Evolutionary conservation across 768 basidiomycete species (phyloP).

Genomic region (Leccinum rimulosum): DNA sequence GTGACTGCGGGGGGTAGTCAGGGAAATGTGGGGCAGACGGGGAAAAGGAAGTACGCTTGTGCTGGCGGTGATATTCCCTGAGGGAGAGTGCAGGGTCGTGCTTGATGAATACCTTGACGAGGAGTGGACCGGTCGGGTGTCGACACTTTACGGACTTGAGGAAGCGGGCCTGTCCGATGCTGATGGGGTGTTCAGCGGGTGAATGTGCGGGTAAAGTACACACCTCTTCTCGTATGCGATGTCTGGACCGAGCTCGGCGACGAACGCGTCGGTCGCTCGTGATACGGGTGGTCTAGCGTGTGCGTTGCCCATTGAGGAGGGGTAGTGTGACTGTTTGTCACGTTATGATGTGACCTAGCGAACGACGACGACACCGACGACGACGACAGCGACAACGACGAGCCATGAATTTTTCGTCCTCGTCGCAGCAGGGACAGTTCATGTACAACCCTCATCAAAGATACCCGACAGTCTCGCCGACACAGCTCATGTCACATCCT

Average conservation of each 20-base stretch:
- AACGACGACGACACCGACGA: not conserved
- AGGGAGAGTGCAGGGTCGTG: constrained; percentile 84
- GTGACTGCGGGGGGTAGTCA: constrained; percentile 54
- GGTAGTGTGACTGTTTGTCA: constrained; percentile 28
- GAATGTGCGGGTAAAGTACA: constrained; percentile 10
- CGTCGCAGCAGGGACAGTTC: constrained; percentile 25
- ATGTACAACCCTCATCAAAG: constrained; percentile 5
- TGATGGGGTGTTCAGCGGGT: not conserved
- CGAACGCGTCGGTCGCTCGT: constrained; percentile 81
- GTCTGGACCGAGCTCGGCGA: constrained; percentile 84
- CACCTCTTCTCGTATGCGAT: constrained; percentile 92
- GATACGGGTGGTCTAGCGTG: constrained; percentile 54
- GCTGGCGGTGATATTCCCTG: constrained; percentile 64
- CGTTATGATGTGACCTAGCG: constrained; percentile 19
- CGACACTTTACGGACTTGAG: constrained; percentile 87
- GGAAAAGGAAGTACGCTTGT: constrained; percentile 63
- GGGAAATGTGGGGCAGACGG: fast-evolving
- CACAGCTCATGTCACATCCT: constrained; percentile 25
- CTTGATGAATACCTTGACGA: constrained; percentile 95
- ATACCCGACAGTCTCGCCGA: constrained; percentile 18
- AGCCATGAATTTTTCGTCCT: constrained; percentile 23
- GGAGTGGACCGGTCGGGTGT: constrained; percentile 77
- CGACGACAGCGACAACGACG: not conserved
- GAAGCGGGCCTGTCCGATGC: constrained; percentile 31
- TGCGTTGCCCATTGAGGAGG: constrained; percentile 67